phyloP scores from a whole-genome alignment of 1,284 basidiomycete genomes.

The Serendipita sp. region DNA sequence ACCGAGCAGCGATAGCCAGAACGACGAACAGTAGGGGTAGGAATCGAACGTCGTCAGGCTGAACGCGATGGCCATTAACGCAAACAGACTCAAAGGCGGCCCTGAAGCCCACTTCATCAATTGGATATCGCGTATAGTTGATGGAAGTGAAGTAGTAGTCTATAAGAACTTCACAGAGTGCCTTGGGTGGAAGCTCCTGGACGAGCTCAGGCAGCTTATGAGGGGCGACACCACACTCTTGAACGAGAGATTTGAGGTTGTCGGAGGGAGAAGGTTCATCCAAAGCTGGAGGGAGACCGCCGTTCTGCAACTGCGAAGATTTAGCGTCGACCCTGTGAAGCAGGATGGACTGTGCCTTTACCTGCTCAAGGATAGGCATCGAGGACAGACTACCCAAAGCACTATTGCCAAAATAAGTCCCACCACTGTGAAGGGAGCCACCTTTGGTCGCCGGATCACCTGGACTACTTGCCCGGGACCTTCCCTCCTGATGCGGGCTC shows the following conservation, averaged over 20 bases:
- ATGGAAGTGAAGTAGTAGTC: slow-evolving; percentile 65
- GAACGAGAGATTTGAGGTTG: slow-evolving; percentile 66
- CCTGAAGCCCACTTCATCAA: slow-evolving; percentile 74
- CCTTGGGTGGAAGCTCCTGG: slow-evolving; percentile 68
- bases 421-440: slow-evolving; percentile 66
- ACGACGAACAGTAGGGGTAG: slow-evolving; percentile 85
- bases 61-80: slow-evolving; percentile 54
- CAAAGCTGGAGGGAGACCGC: slow-evolving; percentile 7
- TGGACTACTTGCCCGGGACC: slow-evolving; percentile 32
- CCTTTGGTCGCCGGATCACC: slow-evolving; percentile 60
- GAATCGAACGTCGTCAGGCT: slow-evolving; percentile 76
- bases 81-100: slow-evolving; percentile 68
- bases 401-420: slow-evolving; percentile 64
- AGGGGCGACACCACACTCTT: slow-evolving; percentile 79
- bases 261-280: slow-evolving; percentile 44
- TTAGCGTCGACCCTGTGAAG: background rate
- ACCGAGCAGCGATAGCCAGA: slow-evolving; percentile 74
- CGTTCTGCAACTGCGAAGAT: slow-evolving; percentile 3
- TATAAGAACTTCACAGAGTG: slow-evolving; percentile 57
- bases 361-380: slow-evolving; percentile 62
- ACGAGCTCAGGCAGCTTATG: slow-evolving; percentile 82
- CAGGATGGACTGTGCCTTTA: slow-evolving; percentile 20
- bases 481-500: slow-evolving; percentile 46
- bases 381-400: slow-evolving; percentile 65
- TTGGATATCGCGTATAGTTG: slow-evolving; percentile 89